phyloP scores from a whole-genome alignment of 306 rosid genomes.

The Medicago ruthenica region DNA sequence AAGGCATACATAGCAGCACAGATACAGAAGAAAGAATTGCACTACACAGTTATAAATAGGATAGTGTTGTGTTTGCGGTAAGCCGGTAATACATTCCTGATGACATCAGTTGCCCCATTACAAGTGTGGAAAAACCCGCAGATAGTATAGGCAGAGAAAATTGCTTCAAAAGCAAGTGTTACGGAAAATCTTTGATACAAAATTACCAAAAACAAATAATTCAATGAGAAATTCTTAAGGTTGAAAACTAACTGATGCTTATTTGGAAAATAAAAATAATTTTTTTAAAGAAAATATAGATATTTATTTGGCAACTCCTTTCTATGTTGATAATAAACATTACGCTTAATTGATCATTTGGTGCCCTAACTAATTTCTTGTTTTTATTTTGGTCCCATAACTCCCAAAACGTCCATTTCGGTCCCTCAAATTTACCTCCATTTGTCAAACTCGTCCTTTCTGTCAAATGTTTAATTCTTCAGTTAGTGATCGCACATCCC shows the following conservation, averaged over 20 bases:
- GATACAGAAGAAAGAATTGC: constrained; percentile 25
- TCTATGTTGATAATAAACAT: constrained; percentile 1
- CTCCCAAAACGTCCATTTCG: too few species aligned
- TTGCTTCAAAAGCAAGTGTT: not conserved
- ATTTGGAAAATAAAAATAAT: not conserved
- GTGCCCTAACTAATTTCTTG: too few species aligned
- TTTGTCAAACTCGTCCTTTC: too few species aligned
- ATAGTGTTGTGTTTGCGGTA: constrained; percentile 1
- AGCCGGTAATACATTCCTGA: not conserved
- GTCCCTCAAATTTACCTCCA: too few species aligned
- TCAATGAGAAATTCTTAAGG: constrained; percentile 1
- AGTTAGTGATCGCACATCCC: too few species aligned
- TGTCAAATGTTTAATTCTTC: too few species aligned
- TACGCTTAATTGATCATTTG: too few species aligned
- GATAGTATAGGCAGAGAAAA: constrained; percentile 7
- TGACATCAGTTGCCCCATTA: constrained; percentile 8
- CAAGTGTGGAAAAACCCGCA: constrained; percentile 19
- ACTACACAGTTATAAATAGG: not conserved
- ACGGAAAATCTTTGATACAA: constrained; percentile 4
- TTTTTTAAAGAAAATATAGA: constrained; percentile 21
- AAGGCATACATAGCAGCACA: not conserved
- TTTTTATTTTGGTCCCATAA: too few species aligned
- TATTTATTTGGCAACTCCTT: constrained; percentile 8
- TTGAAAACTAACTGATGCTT: not conserved
- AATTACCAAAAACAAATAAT: constrained; percentile 11